Evolutionary conservation across 805 yeast genomes (phyloP).

Genomic region (Monosporozyma unispora): DNA sequence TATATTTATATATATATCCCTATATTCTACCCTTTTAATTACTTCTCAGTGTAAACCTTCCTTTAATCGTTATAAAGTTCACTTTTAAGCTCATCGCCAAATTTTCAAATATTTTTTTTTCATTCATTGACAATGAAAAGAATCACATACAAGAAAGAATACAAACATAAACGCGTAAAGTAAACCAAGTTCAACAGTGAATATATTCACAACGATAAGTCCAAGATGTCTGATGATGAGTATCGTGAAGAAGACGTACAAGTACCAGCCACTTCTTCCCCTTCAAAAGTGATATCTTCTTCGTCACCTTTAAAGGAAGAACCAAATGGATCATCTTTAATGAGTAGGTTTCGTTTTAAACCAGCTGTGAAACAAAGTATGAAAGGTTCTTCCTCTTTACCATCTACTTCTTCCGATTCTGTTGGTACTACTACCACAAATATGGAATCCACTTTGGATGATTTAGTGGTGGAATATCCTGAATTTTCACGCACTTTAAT

Average conservation of each 20-base stretch:
- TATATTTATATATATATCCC: too few relatives aligned
- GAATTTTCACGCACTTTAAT: constrained; percentile 30
- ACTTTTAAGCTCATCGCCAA: background rate
- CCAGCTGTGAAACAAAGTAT: constrained; percentile 5
- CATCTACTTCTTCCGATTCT: constrained; percentile 4
- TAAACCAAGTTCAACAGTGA: background rate
- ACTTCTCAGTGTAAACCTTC: background rate
- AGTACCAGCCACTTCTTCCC: constrained; percentile 45
- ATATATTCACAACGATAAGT: background rate
- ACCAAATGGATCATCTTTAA: constrained; percentile 13
- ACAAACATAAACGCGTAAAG: too few relatives aligned
- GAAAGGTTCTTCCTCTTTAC: constrained; percentile 2
- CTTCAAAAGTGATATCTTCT: constrained; percentile 13
- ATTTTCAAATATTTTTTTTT: background rate
- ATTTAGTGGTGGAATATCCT: constrained; percentile 24
- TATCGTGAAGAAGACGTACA: constrained; percentile 29
- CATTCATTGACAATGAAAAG: background rate
- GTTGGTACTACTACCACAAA: constrained; percentile 1
- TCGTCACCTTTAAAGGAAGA: constrained; percentile 23
- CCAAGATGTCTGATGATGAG: background rate
- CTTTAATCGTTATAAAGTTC: background rate
- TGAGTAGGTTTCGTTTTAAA: constrained; percentile 38
- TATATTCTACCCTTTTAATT: background rate
- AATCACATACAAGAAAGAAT: background rate
- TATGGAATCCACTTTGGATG: constrained; percentile 10